A percentile compares a stretch with the other conserved stretches of the same genome.
Conservation (phyloP, 1,139 yeast genomes). For the Kodamaea anthophila region DNA sequence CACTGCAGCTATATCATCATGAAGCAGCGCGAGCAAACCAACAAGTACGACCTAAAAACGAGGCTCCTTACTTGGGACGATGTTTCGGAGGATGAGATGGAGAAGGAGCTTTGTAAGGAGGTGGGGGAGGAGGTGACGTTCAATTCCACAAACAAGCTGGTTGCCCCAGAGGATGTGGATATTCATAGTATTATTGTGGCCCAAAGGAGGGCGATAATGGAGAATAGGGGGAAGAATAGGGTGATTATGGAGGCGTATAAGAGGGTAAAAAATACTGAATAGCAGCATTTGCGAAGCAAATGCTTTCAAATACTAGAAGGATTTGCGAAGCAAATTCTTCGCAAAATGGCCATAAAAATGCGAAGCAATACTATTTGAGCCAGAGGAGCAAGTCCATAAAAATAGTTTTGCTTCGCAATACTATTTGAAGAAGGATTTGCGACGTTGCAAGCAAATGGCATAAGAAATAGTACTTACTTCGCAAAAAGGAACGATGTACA, state of each 20-base stretch:
- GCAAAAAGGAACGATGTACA: no score
- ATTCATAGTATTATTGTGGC: conserved; percentile 38
- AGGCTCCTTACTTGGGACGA: conserved; percentile 59
- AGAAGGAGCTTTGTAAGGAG: conserved; percentile 34
- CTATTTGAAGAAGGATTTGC: no score
- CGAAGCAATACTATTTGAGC: no score
- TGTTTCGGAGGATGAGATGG: conserved; percentile 37
- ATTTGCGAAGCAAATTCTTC: no score
- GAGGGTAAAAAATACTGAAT: conserved; percentile 9
- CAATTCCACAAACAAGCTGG: conserved; percentile 31
- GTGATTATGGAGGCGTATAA: conserved; percentile 30
- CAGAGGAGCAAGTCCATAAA: no score
- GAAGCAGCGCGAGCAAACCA: conserved; percentile 46
- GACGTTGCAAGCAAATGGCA: no score
- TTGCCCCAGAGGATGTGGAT: conserved; percentile 37
- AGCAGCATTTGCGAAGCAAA: no score
- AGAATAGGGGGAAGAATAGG: conserved; percentile 32
- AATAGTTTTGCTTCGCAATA: no score
- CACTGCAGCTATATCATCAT: conserved; percentile 78
- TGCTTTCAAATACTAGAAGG: no score
- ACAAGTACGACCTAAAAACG: conserved; percentile 45
- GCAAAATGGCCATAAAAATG: no score
- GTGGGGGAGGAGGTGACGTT: conserved; percentile 38
- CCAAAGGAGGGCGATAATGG: conserved; percentile 38
- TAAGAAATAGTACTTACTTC: no score